phyloP scores from a whole-genome alignment of 2,329 filamentous ascomycete genomes.

The Fusarium annulatum region DNA sequence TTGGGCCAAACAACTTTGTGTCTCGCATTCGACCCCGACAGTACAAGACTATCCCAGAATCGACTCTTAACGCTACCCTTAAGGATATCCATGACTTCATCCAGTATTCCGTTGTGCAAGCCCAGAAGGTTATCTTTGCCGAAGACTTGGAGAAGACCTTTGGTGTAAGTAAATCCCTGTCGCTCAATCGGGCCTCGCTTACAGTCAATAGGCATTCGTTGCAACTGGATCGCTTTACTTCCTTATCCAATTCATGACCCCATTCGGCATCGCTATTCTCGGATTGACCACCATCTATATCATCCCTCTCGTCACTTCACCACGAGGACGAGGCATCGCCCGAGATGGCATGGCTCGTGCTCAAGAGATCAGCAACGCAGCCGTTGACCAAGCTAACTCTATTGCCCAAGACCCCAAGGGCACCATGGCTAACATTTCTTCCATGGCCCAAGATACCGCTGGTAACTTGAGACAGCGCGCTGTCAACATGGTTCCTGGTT shows the following conservation, averaged over 20 bases:
- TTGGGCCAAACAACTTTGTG: constrained; percentile 30
- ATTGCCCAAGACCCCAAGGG: constrained; percentile 24
- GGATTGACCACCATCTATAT: constrained; percentile 23
- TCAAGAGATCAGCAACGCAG: constrained; percentile 16
- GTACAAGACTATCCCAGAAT: constrained; percentile 35
- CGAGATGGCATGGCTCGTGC: constrained; percentile 23
- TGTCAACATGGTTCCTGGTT: constrained; percentile 13
- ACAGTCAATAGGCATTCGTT: not conserved
- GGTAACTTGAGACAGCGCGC: constrained; percentile 10
- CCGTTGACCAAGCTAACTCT: constrained; percentile 20
- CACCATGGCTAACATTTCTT: constrained; percentile 18
- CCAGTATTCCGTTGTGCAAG: constrained; percentile 26
- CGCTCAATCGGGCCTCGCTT: not conserved
- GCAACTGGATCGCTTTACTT: not conserved
- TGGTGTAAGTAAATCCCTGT: not conserved
- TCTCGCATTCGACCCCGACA: constrained; percentile 33
- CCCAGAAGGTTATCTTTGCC: constrained; percentile 25
- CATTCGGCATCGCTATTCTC: constrained; percentile 28
- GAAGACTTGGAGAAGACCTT: constrained; percentile 33
- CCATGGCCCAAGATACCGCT: constrained; percentile 26
- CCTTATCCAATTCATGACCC: constrained; percentile 25
- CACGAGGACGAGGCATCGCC: constrained; percentile 15
- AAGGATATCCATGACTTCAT: constrained; percentile 35
- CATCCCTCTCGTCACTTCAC: constrained; percentile 30
- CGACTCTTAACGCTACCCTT: constrained; percentile 33